phyloP scores from a whole-genome alignment of 192 early-diverging fungal species.

The Coemansia sp. region DNA sequence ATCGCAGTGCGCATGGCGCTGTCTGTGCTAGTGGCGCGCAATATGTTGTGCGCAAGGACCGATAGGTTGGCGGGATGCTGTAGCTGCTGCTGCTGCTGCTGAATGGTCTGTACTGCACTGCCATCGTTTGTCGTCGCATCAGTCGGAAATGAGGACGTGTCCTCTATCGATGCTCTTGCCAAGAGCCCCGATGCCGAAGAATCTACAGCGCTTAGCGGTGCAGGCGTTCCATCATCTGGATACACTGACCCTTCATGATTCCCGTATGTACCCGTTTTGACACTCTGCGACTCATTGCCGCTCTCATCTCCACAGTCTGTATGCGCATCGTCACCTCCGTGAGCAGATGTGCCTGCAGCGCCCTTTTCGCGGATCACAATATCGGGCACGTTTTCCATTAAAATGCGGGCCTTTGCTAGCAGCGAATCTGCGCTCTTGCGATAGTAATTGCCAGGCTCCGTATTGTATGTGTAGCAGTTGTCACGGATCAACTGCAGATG shows the following conservation, averaged over 20 bases:
- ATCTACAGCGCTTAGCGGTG: constrained; percentile 8
- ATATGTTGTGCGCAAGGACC: constrained; percentile 20
- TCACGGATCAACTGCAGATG: constrained; percentile 88
- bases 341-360: constrained; percentile 31
- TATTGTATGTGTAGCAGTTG: constrained; percentile 92
- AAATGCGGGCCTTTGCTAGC: constrained; percentile 66
- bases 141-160: not conserved
- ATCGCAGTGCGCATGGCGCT: constrained; percentile 9
- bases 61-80: constrained; percentile 4
- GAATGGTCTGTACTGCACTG: not conserved
- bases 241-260: constrained; percentile 23
- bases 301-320: constrained; percentile 57
- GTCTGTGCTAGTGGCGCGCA: constrained; percentile 15
- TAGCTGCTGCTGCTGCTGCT: constrained; percentile 2
- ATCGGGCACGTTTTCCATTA: constrained; percentile 82
- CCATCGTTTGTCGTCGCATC: no score
- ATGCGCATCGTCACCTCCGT: constrained; percentile 55
- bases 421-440: constrained; percentile 80
- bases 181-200: not conserved
- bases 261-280: constrained; percentile 9
- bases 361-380: constrained; percentile 65
- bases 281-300: constrained; percentile 50
- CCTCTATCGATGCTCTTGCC: constrained; percentile 5
- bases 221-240: constrained; percentile 27
- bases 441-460: constrained; percentile 82